Percentiles rank a stretch among this genome's conserved stretches.
These are phyloP conservation scores for Gloeophyllum trabeum DNA, from an alignment of 768 basidiomycete species.

Conservation along the genomic window DNA sequence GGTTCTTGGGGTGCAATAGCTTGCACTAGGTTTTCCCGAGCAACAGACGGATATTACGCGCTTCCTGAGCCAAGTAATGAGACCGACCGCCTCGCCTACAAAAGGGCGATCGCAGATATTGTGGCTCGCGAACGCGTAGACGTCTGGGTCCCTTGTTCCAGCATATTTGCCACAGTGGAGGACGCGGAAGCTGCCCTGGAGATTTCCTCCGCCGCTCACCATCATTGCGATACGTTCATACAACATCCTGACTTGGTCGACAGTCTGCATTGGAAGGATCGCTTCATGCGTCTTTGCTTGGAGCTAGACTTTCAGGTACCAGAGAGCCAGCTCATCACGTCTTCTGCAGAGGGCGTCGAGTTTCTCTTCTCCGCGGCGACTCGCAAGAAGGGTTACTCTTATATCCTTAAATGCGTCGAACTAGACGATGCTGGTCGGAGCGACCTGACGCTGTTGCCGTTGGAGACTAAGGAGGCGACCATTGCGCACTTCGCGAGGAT, in stretches of 20 bases:
- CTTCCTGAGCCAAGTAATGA: no score
- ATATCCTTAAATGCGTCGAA: slow-evolving; percentile 7
- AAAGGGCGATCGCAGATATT: no score
- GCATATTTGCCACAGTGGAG: no score
- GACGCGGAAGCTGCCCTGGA: no score
- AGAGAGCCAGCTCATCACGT: slow-evolving; percentile 6
- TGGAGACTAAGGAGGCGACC: slow-evolving; percentile 4
- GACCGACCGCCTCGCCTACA: no score
- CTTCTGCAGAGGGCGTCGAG: slow-evolving; percentile 4
- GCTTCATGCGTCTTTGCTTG: slow-evolving; percentile 4
- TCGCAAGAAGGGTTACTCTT: slow-evolving; percentile 3
- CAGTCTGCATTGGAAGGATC: slow-evolving; percentile 9
- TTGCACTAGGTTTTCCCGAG: no score
- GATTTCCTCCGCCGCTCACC: no score
- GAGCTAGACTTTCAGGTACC: slow-evolving; percentile 5
- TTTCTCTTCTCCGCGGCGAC: slow-evolving; percentile 6
- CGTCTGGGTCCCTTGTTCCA: no score
- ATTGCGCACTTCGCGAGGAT: slow-evolving; percentile 1
- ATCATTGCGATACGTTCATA: slow-evolving; percentile 7
- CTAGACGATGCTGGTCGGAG: slow-evolving; percentile 7
- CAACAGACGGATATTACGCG: no score
- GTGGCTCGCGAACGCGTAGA: no score
- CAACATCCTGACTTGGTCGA: slow-evolving; percentile 6
- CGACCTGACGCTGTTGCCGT: slow-evolving; percentile 8
- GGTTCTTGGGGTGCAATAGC: no score